Conservation (phyloP, 208 protist genomes). For the Zelonia costaricensis region DNA sequence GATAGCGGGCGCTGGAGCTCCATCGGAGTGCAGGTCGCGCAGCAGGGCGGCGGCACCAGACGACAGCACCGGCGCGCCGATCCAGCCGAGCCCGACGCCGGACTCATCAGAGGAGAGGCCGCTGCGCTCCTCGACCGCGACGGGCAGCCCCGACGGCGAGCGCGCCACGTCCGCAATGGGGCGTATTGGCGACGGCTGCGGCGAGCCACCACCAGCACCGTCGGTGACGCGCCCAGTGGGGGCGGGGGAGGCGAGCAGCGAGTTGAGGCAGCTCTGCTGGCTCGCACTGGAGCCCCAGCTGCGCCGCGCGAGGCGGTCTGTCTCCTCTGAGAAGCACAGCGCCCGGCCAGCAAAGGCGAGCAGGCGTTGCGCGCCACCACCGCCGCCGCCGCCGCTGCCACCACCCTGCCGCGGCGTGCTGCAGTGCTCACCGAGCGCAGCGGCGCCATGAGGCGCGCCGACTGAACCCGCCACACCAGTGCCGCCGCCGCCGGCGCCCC, state of each 20-base stretch:
- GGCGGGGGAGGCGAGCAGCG: slow-evolving; percentile 22
- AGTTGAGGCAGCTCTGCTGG: slow-evolving; percentile 26
- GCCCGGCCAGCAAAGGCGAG: slow-evolving; percentile 14
- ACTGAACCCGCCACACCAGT: neutral
- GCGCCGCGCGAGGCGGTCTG: slow-evolving; percentile 16
- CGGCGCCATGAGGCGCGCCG: neutral
- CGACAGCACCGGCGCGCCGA: neutral
- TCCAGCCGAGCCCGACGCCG: slow-evolving; percentile 13
- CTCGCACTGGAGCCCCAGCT: slow-evolving; percentile 25
- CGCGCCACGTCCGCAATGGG: slow-evolving; percentile 3
- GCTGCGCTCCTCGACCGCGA: slow-evolving; percentile 15
- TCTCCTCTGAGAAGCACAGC: slow-evolving; percentile 31
- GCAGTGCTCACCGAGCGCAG: too few species aligned
- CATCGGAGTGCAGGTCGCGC: too few species aligned
- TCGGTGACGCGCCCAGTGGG: slow-evolving; percentile 1
- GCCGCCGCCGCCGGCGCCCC: neutral
- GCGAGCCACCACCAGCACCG: slow-evolving; percentile 16
- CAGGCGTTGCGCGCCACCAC: too few species aligned
- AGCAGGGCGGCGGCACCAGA: too few species aligned
- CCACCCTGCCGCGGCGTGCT: slow-evolving; percentile 23
- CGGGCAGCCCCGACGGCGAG: slow-evolving; percentile 20
- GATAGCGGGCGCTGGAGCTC: too few species aligned
- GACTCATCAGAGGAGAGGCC: slow-evolving; percentile 21
- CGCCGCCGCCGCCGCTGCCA: too few species aligned
- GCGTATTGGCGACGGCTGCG: slow-evolving; percentile 26